phyloP scores from a whole-genome alignment of 1,139 yeast species.

The Lodderomyces elongisporus region DNA sequence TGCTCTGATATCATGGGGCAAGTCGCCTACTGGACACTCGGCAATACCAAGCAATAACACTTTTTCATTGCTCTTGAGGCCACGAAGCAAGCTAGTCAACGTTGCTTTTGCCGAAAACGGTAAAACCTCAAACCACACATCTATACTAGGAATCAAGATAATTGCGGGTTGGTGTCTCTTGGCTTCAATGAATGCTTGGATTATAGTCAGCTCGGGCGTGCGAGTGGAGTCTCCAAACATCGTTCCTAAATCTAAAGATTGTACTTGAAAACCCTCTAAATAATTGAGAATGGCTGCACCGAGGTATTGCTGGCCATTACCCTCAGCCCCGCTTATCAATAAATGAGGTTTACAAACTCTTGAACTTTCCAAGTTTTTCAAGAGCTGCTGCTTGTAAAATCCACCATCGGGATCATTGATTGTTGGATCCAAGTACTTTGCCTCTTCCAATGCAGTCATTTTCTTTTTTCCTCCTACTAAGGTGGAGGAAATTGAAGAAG shows the following conservation, averaged over 20 bases:
- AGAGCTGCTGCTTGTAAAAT: conserved; percentile 59
- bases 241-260: conserved; percentile 75
- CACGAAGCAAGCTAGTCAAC: conserved; percentile 61
- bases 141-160: conserved; percentile 76
- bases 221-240: conserved; percentile 76
- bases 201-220: conserved; percentile 79
- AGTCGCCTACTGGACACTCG: conserved; percentile 37
- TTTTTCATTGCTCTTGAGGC: conserved; percentile 67
- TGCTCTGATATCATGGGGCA: conserved; percentile 34
- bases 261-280: conserved; percentile 88
- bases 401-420: conserved; percentile 60
- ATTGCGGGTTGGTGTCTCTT: conserved; percentile 88
- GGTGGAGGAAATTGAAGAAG: too few relatives aligned
- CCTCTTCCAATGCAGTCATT: conserved; percentile 62
- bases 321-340: conserved; percentile 67
- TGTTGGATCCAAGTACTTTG: conserved; percentile 58
- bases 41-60: conserved; percentile 75
- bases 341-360: conserved; percentile 81
- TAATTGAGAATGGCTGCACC: conserved; percentile 78
- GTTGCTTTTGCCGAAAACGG: conserved; percentile 70
- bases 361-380: conserved; percentile 54
- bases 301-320: conserved; percentile 85
- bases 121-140: conserved; percentile 68
- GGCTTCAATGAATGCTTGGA: conserved; percentile 84
- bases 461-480: conserved; percentile 38